Percentiles rank a stretch among this genome's conserved stretches.
These are phyloP conservation scores for Ceratocystis smalleyi DNA, from an alignment of 2,329 filamentous ascomycete genomes.

Conservation along the genomic window DNA sequence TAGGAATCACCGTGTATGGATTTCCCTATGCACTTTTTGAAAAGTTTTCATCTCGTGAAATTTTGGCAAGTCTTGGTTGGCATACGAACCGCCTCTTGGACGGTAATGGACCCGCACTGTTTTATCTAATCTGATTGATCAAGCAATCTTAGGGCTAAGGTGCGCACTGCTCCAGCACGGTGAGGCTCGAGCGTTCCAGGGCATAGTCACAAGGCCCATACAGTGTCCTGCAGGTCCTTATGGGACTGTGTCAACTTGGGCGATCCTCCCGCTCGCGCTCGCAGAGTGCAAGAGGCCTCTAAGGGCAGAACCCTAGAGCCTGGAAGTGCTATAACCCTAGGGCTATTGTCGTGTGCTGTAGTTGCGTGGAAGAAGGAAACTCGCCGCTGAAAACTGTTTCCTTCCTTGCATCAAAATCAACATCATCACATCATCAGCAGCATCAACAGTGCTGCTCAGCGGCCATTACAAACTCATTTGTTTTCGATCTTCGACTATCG, in stretches of 20 bases:
- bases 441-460: not conserved
- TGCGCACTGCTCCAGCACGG: not conserved
- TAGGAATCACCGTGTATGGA: not conserved
- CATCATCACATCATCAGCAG: not conserved
- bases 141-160: not conserved
- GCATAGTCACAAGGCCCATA: too few relatives aligned
- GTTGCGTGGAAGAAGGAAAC: not conserved
- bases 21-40: not conserved
- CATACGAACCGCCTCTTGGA: not conserved
- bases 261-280: not conserved
- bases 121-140: slow-evolving; percentile 16
- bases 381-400: not conserved
- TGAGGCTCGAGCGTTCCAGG: not conserved
- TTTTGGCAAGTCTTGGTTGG: not conserved
- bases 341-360: not conserved
- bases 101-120: not conserved
- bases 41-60: not conserved
- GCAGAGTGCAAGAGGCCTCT: not conserved
- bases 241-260: too few relatives aligned
- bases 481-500: not conserved
- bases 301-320: not conserved
- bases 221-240: too few relatives aligned
- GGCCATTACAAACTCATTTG: not conserved
- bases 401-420: not conserved
- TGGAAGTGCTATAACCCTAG: not conserved